These are phyloP conservation scores for Leccinum boreale DNA, from an alignment of 768 basidiomycete species.

Conservation along the genomic window DNA sequence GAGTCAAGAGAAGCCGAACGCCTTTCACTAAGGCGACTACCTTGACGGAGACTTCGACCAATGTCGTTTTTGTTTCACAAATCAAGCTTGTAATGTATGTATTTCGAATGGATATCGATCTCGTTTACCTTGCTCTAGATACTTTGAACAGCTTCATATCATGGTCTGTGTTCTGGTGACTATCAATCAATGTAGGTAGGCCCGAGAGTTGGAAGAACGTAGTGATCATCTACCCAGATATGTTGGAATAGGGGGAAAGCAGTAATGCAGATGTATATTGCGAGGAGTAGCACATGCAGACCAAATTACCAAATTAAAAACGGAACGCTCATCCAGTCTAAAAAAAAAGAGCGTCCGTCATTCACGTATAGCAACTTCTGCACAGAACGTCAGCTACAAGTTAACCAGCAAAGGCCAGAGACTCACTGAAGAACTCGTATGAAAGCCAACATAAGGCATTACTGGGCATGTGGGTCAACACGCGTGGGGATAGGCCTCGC, in stretches of 20 bases:
- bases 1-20: slow-evolving; percentile 20
- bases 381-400: slow-evolving; percentile 12
- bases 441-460: slow-evolving; percentile 98
- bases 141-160: neutral
- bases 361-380: slow-evolving; percentile 65
- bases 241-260: slow-evolving; percentile 2
- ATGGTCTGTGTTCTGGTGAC: slow-evolving; percentile 1
- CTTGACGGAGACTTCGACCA: neutral
- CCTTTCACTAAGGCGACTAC: slow-evolving; percentile 2
- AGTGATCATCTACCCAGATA: neutral
- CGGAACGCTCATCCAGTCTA: slow-evolving; percentile 12
- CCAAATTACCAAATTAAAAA: neutral
- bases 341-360: slow-evolving; percentile 18
- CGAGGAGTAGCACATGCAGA: slow-evolving; percentile 4
- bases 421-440: slow-evolving; percentile 98
- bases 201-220: neutral
- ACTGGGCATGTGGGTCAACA: slow-evolving; percentile 94
- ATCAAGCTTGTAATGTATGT: too few relatives aligned
- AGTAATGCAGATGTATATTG: slow-evolving; percentile 18
- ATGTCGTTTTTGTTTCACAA: neutral
- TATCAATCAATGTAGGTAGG: neutral
- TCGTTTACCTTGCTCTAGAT: neutral
- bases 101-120: neutral
- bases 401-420: neutral
- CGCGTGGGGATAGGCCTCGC: slow-evolving; percentile 85